Conservation (phyloP, 768 basidiomycete genomes). For the Crepidotus variabilis region DNA sequence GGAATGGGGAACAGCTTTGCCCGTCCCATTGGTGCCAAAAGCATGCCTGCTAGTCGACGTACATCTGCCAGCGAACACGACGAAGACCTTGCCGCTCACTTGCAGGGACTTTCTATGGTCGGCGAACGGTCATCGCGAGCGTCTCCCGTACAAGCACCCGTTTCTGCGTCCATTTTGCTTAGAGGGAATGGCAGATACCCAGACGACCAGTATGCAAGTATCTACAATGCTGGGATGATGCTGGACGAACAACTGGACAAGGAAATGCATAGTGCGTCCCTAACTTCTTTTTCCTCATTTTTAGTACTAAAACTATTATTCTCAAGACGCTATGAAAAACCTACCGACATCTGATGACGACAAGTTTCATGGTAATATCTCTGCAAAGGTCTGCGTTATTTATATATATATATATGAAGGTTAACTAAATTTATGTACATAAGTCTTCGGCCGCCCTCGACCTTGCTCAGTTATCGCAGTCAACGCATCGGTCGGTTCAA, state of each 20-base stretch:
- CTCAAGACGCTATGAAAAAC: constrained; percentile 80
- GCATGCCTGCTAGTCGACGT: constrained; percentile 89
- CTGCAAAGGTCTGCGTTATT: constrained; percentile 51
- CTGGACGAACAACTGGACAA: constrained; percentile 90
- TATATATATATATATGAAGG: constrained; percentile 1
- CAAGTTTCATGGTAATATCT: constrained; percentile 66
- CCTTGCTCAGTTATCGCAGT: constrained; percentile 84
- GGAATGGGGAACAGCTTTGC: constrained; percentile 49
- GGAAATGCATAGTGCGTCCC: constrained; percentile 84
- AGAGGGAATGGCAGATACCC: constrained; percentile 49
- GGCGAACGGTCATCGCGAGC: constrained; percentile 57
- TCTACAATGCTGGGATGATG: constrained; percentile 85
- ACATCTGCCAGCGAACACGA: constrained; percentile 87
- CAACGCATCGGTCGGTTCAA: constrained; percentile 46
- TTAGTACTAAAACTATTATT: constrained; percentile 11
- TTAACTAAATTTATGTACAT: constrained; percentile 50
- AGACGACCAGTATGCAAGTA: constrained; percentile 61
- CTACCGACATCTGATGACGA: constrained; percentile 87
- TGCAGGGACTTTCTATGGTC: constrained; percentile 67
- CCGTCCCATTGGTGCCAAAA: constrained; percentile 76
- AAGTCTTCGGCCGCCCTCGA: constrained; percentile 91
- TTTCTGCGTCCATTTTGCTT: constrained; percentile 50
- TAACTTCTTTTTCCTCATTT: background rate
- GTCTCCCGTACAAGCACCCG: constrained; percentile 51
- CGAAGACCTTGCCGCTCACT: constrained; percentile 73